A percentile compares a stretch with the other conserved stretches of the same genome.
Evolutionary conservation across 306 rosid species (phyloP).

Genomic region (Cucumis hystrix): DNA sequence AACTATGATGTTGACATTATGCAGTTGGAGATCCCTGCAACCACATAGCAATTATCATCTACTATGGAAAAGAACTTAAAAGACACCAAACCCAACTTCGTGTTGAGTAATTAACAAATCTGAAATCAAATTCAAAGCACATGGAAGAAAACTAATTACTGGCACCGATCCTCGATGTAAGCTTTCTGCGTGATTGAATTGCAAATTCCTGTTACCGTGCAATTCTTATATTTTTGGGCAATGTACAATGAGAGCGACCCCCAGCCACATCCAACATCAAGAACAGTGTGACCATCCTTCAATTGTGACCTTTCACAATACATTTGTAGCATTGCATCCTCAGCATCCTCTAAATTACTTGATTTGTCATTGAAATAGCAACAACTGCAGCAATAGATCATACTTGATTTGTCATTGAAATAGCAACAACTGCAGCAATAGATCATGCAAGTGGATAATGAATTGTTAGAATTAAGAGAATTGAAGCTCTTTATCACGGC

Average conservation of each 20-base stretch:
- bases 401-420: slow-evolving; percentile 43
- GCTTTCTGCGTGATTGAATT: slow-evolving; percentile 74
- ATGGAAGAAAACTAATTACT: slow-evolving; percentile 17
- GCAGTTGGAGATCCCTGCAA: slow-evolving; percentile 45
- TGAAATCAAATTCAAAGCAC: not conserved
- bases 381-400: slow-evolving; percentile 32
- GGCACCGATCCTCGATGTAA: slow-evolving; percentile 42
- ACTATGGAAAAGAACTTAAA: not conserved
- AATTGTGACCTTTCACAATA: slow-evolving; percentile 59
- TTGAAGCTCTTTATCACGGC: not conserved
- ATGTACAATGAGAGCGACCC: slow-evolving; percentile 67
- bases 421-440: slow-evolving; percentile 56
- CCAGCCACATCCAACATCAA: slow-evolving; percentile 94
- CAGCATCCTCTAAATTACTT: slow-evolving; percentile 65
- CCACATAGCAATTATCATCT: not conserved
- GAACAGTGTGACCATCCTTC: slow-evolving; percentile 64
- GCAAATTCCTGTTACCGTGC: slow-evolving; percentile 80
- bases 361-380: slow-evolving; percentile 63
- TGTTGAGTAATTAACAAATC: not conserved
- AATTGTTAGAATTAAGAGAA: not conserved
- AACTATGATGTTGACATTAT: slow-evolving; percentile 59
- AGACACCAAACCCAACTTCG: not conserved
- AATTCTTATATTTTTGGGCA: slow-evolving; percentile 54
- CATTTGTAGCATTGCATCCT: slow-evolving; percentile 62
- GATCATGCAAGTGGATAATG: not conserved